A percentile compares a stretch with the other conserved stretches of the same genome.
These are phyloP conservation scores for Xylaria castorea DNA, from an alignment of 495 filamentous ascomycete species.

Conservation along the genomic window DNA sequence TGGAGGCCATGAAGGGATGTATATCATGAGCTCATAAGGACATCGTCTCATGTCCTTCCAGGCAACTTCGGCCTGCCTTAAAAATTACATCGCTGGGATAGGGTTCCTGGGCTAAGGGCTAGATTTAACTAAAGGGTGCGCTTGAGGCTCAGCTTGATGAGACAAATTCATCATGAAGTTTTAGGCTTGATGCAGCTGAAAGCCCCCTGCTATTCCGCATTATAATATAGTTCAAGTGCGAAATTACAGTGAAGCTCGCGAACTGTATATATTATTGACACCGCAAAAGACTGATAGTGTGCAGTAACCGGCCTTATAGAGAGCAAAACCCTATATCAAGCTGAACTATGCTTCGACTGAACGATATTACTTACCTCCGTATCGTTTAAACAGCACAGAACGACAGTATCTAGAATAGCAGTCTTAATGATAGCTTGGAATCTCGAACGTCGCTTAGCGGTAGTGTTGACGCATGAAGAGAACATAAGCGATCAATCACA, in stretches of 20 bases:
- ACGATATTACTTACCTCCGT: background rate
- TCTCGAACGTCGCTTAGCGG: background rate
- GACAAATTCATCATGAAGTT: background rate
- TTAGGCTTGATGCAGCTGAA: background rate
- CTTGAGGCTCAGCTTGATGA: background rate
- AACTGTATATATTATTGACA: background rate
- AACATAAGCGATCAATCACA: conserved; percentile 6
- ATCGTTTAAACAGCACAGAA: background rate
- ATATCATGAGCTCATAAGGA: background rate
- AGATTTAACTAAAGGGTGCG: background rate
- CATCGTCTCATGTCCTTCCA: background rate
- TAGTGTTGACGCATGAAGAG: background rate
- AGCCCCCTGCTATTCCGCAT: background rate
- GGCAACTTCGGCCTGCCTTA: background rate
- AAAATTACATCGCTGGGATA: background rate
- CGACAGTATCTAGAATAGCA: background rate
- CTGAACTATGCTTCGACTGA: background rate
- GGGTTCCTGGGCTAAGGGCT: background rate
- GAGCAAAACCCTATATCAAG: background rate
- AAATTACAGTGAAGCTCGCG: background rate
- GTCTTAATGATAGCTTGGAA: background rate
- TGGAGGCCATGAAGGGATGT: background rate
- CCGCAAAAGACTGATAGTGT: background rate
- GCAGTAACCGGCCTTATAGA: background rate
- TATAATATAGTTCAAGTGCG: background rate